Evolutionary conservation across 73 alveolate genomes (phyloP), one percentile per base, ranked within the genome.

Genomic region (Paramecium sonneborni): DNA sequence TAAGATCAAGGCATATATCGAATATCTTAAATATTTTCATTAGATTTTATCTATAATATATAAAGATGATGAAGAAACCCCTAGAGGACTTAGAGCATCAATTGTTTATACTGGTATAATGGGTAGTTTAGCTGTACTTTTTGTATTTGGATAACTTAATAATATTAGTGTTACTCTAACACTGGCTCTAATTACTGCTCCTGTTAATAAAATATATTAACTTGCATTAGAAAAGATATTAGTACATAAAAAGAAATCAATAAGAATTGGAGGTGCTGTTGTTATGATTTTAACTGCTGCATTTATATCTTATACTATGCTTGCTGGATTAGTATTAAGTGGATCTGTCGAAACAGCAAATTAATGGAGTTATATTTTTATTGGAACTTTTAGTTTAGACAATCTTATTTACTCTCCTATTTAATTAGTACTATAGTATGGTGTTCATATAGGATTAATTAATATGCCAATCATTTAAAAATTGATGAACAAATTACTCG

Each of bases 181-280:
- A 4, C 15, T 72, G 5, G 86, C 86, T 35, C 6, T 72, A 5
- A n/a, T 72, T 14, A 72, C 86, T 34, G 86, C 86, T 35, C 86
- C 86, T 34, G 37, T 38, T 1, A 72, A 72, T 72, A 72, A 72
- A 72, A 72, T 72, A 14, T 38, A 35, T 72, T 72, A 72, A 72
- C 20, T 72, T 14, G 12, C 20, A 28, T 30, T 72, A 5, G 86
- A 72, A 34, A 72, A 72, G 57, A 34, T 38, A 30, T 34, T 72
- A 38, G 38, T 62, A 0, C 55, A 72, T n/a, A 72, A 72, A 7
- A 72, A 32, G 18, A 72, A 35, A 21, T 14, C 44, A 4, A 34
- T 72, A 15, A 72, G 86, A 72, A 37, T 72, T 0, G 44, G 20
- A 3, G 86, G 86, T 12, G 38, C 57, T 20, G n/a, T 30, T 72